Conservation (phyloP, 169 alveolate genomes). For the Plasmodium ovale region DNA sequence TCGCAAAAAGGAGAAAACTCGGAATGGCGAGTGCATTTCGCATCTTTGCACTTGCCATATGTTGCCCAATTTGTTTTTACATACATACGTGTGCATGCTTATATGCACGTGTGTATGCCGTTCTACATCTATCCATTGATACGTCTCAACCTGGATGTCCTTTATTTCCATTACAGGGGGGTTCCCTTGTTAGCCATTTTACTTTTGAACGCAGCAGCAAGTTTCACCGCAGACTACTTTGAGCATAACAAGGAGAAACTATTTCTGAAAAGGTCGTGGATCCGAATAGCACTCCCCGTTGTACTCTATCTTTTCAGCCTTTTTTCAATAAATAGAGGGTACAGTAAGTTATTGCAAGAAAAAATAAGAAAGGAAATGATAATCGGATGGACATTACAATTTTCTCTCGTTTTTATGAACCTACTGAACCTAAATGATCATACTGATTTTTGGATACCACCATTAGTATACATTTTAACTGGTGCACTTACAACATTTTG, state of each 20-base stretch:
- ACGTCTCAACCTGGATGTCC: not conserved
- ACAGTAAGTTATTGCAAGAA: constrained; percentile 6
- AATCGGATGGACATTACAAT: constrained; percentile 44
- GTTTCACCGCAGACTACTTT: constrained; percentile 14
- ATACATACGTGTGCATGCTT: not conserved
- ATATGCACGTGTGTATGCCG: not conserved
- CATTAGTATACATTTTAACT: constrained; percentile 23
- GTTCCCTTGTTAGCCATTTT: constrained; percentile 5
- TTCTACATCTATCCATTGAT: not conserved
- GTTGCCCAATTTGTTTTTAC: not conserved
- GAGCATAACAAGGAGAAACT: constrained; percentile 37
- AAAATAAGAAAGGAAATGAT: constrained; percentile 10
- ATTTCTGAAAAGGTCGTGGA: constrained; percentile 9
- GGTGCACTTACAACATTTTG: constrained; percentile 7
- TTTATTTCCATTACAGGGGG: constrained; percentile 9
- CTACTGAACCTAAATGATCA: constrained; percentile 11
- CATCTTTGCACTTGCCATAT: too few relatives aligned
- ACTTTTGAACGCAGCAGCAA: not conserved
- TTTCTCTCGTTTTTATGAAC: constrained; percentile 19
- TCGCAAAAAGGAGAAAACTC: too few relatives aligned
- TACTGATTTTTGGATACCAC: constrained; percentile 21
- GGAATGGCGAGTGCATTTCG: too few relatives aligned
- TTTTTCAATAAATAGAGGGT: constrained; percentile 27
- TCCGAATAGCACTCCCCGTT: constrained; percentile 24
- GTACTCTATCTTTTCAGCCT: constrained; percentile 20